Base-by-base conservation (phyloP, 1,284 basidiomycete species). In the Pascua guehoae region DNA sequence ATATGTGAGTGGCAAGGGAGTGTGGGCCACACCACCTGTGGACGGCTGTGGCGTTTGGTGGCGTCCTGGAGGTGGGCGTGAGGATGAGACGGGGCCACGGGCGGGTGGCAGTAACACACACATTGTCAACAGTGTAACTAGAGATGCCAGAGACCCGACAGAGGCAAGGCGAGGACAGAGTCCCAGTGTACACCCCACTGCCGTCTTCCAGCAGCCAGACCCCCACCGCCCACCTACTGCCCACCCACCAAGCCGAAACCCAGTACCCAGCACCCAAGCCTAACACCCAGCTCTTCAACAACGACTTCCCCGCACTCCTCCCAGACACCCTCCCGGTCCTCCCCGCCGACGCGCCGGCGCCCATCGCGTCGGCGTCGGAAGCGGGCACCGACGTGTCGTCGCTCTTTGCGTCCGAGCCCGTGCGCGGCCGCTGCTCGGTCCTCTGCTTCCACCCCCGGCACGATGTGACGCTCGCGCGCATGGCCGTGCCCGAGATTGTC, bases 401-500 rank as follows among this genome's bases (percentile, higher is more conserved):
- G 0, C 77, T 96, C 47, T 82, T 95, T 58, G 82, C 80, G 2
- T 79, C 82, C 0, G 81, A 88, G 60, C 87, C 91, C 0, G 84
- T 92, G 1, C 81, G 88, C 54, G 94, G 94, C 10, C 82, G 82
- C 17, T 97, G 92, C 76, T 91, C 92, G 72, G 94, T 98, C 36
- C 75, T 98, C 56, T 85, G 90, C 71, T 97, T 94, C 77, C 87
- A 92, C 72, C 91, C 91, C 1, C 79, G 87, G 49, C 94, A 97
- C 73, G 89, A 95, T 72, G 79, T 95, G n/a, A 93, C 92, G 1
- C 83, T 97, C 18, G 87, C 94, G 0, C 83, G 86, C 54, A 82
- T 97, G 63, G 62, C 79, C 0, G 63, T 81, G 0, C 64, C 77
- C 1, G 87, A 90, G 61, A 86, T 96, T 53, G 79, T 82, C 53